These are phyloP conservation scores for Somion occarium DNA, from an alignment of 1,284 basidiomycete genomes.

Conservation along the genomic window DNA sequence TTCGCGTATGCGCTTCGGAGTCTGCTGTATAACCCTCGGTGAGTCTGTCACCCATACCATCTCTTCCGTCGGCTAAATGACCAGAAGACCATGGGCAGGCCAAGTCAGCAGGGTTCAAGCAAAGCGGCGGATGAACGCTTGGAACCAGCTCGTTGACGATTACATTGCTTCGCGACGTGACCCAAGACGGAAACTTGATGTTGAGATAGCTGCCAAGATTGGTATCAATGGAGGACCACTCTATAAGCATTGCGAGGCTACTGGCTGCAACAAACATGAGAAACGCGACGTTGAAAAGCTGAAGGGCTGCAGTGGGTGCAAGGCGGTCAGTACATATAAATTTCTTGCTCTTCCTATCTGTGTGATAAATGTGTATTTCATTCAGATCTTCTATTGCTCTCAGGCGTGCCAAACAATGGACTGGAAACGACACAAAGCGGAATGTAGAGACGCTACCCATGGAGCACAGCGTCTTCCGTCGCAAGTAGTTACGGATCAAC, in stretches of 20 bases:
- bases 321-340: slow-evolving; percentile 3
- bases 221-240: slow-evolving; percentile 12
- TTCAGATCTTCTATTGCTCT: slow-evolving; percentile 11
- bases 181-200: slow-evolving; percentile 6
- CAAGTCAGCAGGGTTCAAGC: slow-evolving; percentile 4
- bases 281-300: slow-evolving; percentile 4
- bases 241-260: slow-evolving; percentile 13
- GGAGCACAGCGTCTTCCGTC: slow-evolving; percentile 4
- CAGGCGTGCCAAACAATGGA: slow-evolving; percentile 2
- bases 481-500: background rate
- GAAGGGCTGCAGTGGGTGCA: slow-evolving; percentile 10
- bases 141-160: slow-evolving; percentile 13
- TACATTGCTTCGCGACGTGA: slow-evolving; percentile 13
- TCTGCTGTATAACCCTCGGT: slow-evolving; percentile 6
- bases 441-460: slow-evolving; percentile 5
- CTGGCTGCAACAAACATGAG: slow-evolving; percentile 6
- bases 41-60: background rate
- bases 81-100: slow-evolving; percentile 1
- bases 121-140: slow-evolving; percentile 7
- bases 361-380: background rate
- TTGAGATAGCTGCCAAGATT: slow-evolving; percentile 14
- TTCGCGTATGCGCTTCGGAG: slow-evolving; percentile 8
- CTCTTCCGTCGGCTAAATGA: too few species aligned
- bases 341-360: background rate
- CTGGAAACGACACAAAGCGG: slow-evolving; percentile 10